phyloP scores from a whole-genome alignment of 352 stramenopile species.

The Phytophthora rubi region DNA sequence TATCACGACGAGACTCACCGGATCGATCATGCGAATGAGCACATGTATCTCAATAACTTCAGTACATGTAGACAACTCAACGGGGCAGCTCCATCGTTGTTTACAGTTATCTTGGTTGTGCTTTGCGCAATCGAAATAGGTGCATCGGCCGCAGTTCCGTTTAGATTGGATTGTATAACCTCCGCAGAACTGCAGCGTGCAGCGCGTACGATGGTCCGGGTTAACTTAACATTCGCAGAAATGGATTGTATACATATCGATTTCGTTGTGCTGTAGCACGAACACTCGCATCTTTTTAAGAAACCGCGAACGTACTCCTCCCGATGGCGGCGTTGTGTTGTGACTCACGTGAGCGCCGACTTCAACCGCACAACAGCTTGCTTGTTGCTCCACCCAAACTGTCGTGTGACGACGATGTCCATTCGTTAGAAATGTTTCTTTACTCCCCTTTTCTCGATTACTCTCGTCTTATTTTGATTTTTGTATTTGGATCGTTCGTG shows the following conservation, averaged over 20 bases:
- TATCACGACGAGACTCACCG: not conserved
- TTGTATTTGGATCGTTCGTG: slow-evolving; percentile 12
- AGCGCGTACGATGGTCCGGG: too few species aligned
- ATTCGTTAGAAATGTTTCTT: not conserved
- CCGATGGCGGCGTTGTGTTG: not conserved
- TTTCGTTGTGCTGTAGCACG: too few species aligned
- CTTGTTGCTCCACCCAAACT: not conserved
- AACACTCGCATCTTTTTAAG: too few species aligned
- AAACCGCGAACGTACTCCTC: not conserved
- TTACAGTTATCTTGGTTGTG: too few species aligned
- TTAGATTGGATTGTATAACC: too few species aligned
- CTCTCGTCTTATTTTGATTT: not conserved
- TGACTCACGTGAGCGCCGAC: not conserved
- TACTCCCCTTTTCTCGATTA: not conserved
- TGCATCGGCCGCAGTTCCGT: too few species aligned
- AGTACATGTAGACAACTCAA: not conserved
- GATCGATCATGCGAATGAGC: not conserved
- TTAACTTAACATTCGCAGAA: too few species aligned
- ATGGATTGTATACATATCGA: too few species aligned
- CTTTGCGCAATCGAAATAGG: too few species aligned
- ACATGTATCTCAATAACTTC: not conserved
- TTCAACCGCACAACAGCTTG: not conserved
- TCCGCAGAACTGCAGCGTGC: too few species aligned
- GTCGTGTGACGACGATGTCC: not conserved
- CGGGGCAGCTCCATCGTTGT: too few species aligned